Percentiles rank a stretch among this genome's conserved stretches.
phyloP scores from a whole-genome alignment of 2,329 filamentous ascomycete species.

The Cytospora paraplurivora region DNA sequence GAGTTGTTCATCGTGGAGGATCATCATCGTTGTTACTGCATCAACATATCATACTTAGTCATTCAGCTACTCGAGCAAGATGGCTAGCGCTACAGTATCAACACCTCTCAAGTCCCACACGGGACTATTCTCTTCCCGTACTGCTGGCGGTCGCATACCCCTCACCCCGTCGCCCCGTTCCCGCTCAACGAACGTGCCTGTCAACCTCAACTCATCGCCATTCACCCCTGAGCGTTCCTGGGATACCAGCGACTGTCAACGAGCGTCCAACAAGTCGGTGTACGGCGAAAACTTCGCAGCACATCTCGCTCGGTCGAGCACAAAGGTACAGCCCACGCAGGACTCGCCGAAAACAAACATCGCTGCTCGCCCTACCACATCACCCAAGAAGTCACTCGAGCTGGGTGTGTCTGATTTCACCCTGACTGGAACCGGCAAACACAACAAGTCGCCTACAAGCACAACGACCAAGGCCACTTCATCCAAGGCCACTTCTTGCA shows the following conservation, averaged over 20 bases:
- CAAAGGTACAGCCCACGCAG: constrained; percentile 71
- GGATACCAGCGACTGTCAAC: constrained; percentile 51
- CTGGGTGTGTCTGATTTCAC: constrained; percentile 92
- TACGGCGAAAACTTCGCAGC: constrained; percentile 79
- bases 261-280: constrained; percentile 67
- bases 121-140: constrained; percentile 88
- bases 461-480: constrained; percentile 50
- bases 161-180: constrained; percentile 85
- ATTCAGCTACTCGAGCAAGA: constrained; percentile 50
- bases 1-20: constrained; percentile 51
- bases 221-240: constrained; percentile 70
- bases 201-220: constrained; percentile 68
- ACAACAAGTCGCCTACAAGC: constrained; percentile 55
- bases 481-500: constrained; percentile 32
- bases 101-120: constrained; percentile 95
- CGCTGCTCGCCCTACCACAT: constrained; percentile 65
- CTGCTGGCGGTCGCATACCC: constrained; percentile 92
- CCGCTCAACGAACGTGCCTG: constrained; percentile 53
- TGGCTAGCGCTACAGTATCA: constrained; percentile 80
- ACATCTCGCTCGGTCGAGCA: constrained; percentile 71
- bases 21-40: constrained; percentile 41
- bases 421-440: constrained; percentile 76
- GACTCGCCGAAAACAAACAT: constrained; percentile 98
- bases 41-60: constrained; percentile 3
- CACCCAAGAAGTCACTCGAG: constrained; percentile 81